Evolutionary conservation across 202 grass and related monocot genomes (phyloP), one percentile per base, ranked within the genome.

Genomic region (Musa balbisiana): DNA sequence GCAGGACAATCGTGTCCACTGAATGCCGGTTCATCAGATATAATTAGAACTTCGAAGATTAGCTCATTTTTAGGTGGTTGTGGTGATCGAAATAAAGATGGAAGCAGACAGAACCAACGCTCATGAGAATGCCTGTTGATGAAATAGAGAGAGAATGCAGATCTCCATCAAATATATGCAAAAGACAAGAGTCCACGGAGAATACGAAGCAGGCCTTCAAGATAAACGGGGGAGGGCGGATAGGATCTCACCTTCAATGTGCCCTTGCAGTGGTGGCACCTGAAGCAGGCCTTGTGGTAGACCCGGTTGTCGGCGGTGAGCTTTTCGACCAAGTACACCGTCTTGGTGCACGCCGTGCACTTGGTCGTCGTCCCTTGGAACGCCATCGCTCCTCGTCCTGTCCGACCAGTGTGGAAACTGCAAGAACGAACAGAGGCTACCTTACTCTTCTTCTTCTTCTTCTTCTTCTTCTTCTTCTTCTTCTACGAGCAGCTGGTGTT

Each of bases 181-280:
- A 43, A 43, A 43, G 33, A 43, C 33, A 43, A 43, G 4, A 43
- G 4, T 43, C 33, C 33, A 43, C 33, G 33, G 33, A 43, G 33
- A 43, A 43, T 6, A 43, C 4, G 33, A 43, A 64, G 23, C 23
- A 23, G 23, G 23, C 23, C 23, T 23, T 23, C 14, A 9, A 70
- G 3, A 50, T 16, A 62, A 51, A 10, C 11, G 24, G 67, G 27
- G 43, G 17, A 8, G 9, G 26, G 12, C 29, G 67, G 55, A 65
- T 33, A 4, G 9, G 10, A 71, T 33, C 4, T 43, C 33, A 98
- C 94, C 91, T 98, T 98, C 73, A 98, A 86, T 55, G 94, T 98
- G 51, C 94, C 88, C 68, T 85, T 93, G 90, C 94, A 98, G 79
- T 98, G 94, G 94, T 98, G 94, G 85, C 94, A 98, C 55, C 94